Evolutionary conservation across 805 yeast genomes (phyloP), one percentile per base, ranked within the genome.

Genomic region (Torulaspora delbrueckii): DNA sequence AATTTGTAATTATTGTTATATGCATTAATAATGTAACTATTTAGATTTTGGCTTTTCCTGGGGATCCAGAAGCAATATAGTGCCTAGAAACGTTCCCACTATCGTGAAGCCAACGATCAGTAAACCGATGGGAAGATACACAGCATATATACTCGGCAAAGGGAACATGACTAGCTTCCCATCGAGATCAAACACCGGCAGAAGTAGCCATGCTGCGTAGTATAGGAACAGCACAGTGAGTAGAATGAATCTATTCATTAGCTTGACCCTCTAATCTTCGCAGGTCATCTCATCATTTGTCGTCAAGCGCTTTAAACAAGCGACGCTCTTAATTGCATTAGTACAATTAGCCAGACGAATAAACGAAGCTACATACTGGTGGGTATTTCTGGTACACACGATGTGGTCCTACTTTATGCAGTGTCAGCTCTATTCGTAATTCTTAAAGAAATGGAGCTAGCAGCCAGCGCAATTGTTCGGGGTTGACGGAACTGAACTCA

Each of bases 181-280:
- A 37, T 57, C 60, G 10, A 54, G 33, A 42, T 60, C 65, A 51
- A 65, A 64, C 8, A 63, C 55, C 1, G 69, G 69, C 18, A 63
- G 41, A 1, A 58, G 41, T 18, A 65, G 47, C 69, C 69, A 65
- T 18, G 53, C 41, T 8, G 57, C 38, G 42, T 65, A 65, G 40
- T 63, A 65, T 6, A 55, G 25, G 45, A 55, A 56, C 3, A 53
- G 43, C 8, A 47, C 36, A 2, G 56, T 43, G 38, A 59, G 46
- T 22, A 61, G 19, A 3, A 51, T 42, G 36, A 60, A 56, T 28
- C 63, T 46, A 27, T 56, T 62, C 67, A 62, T 60, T 25, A 5
- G 36, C 24, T 22, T 27, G 24, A 13, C 28, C 13, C 14, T 14
- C 26, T 24, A 7, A 18, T 18, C 8, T 24, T 5, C 3, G 10